Conservation (phyloP, 257 asterid genomes). For the Solanum tarapatanum region DNA sequence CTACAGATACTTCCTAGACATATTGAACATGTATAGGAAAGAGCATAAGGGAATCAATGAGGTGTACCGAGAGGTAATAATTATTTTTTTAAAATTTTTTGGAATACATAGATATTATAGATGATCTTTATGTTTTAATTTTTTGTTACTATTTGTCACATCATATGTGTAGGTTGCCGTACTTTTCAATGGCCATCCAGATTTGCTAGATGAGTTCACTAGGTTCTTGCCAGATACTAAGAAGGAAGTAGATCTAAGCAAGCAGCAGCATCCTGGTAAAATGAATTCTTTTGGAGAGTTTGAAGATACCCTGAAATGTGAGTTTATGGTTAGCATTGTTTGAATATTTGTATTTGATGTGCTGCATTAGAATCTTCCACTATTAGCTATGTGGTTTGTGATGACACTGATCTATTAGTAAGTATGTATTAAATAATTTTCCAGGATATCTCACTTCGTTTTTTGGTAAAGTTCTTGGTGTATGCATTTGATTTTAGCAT, state of each 20-base stretch:
- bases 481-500: background rate
- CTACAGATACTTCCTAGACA: conserved; percentile 84
- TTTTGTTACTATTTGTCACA: too few relatives aligned
- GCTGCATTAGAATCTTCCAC: background rate
- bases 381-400: background rate
- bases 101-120: background rate
- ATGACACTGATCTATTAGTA: background rate
- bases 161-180: conserved; percentile 51
- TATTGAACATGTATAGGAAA: conserved; percentile 80
- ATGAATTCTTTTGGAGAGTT: conserved; percentile 46
- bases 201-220: conserved; percentile 85
- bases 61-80: conserved; percentile 75
- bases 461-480: background rate
- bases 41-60: conserved; percentile 75
- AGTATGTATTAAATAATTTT: background rate
- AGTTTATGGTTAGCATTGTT: conserved; percentile 17
- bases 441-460: background rate
- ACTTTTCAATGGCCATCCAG: conserved; percentile 74
- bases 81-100: background rate
- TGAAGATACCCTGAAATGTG: conserved; percentile 74
- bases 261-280: conserved; percentile 56
- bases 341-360: background rate
- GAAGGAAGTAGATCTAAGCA: conserved; percentile 48
- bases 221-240: conserved; percentile 74
- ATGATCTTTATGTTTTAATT: background rate